These are phyloP conservation scores for Lotus japonicus DNA, from an alignment of 306 rosid genomes.

Conservation along the genomic window DNA sequence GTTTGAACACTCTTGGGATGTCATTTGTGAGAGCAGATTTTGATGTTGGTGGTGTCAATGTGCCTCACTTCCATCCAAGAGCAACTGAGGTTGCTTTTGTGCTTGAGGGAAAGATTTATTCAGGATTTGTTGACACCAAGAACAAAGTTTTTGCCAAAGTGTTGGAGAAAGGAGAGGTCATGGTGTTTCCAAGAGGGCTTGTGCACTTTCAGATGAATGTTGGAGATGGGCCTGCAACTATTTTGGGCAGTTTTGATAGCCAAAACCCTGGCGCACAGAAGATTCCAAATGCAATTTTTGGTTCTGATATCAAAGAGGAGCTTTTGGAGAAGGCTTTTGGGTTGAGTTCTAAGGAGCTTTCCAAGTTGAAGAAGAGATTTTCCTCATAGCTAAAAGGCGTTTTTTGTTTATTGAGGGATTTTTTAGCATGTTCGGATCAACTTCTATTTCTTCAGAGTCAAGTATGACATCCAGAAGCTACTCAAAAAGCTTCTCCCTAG, in stretches of 20 bases:
- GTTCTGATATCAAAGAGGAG: slow-evolving; percentile 70
- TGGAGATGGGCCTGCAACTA: slow-evolving; percentile 70
- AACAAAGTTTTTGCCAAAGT: slow-evolving; percentile 68
- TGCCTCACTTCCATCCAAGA: slow-evolving; percentile 85
- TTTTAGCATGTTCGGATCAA: neutral
- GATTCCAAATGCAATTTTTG: slow-evolving; percentile 64
- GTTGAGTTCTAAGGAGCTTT: slow-evolving; percentile 49
- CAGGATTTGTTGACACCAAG: slow-evolving; percentile 76
- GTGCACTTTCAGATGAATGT: slow-evolving; percentile 93
- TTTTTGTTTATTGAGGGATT: neutral
- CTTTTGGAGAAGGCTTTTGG: slow-evolving; percentile 91
- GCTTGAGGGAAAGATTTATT: slow-evolving; percentile 63
- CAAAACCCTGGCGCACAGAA: slow-evolving; percentile 80
- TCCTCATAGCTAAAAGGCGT: slow-evolving; percentile 29
- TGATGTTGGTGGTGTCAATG: slow-evolving; percentile 67
- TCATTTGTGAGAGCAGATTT: slow-evolving; percentile 82
- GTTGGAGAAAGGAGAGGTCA: slow-evolving; percentile 84
- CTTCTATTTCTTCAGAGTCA: too few species aligned
- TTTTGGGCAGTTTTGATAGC: slow-evolving; percentile 84
- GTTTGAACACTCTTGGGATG: slow-evolving; percentile 87
- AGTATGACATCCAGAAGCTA: too few species aligned
- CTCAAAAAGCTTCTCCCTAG: too few species aligned
- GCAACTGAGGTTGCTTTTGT: slow-evolving; percentile 82
- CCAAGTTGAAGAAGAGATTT: slow-evolving; percentile 54
- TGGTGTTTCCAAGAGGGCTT: slow-evolving; percentile 82